These are phyloP conservation scores for Brassica hybrid DNA, from an alignment of 441 rosid species.

Conservation along the genomic window DNA sequence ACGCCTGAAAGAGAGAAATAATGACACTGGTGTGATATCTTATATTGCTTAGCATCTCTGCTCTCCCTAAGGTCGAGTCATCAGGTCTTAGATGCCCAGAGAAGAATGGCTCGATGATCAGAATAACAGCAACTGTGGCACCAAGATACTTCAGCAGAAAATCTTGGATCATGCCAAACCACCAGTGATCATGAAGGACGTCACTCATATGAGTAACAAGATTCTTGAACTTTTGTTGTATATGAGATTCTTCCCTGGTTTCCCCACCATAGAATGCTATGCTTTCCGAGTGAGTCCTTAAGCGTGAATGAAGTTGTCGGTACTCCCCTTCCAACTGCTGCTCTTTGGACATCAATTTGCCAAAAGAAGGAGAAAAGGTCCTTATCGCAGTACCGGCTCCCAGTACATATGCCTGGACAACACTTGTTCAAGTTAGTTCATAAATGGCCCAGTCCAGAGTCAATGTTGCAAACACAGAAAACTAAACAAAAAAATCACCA, in stretches of 20 bases:
- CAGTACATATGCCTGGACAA: conserved; percentile 83
- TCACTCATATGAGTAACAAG: conserved; percentile 75
- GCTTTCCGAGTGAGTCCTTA: conserved; percentile 99
- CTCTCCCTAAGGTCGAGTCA: too few species aligned
- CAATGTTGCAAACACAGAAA: conserved; percentile 16
- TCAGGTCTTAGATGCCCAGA: too few species aligned
- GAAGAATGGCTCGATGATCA: conserved; percentile 35
- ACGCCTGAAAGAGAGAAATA: too few species aligned
- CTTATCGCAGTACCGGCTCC: conserved; percentile 92
- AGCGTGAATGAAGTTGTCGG: conserved; percentile 93
- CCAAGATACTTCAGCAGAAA: conserved; percentile 98
- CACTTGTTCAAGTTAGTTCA: conserved; percentile 38
- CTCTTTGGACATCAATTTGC: conserved; percentile 91
- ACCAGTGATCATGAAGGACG: conserved; percentile 97
- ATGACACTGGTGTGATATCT: too few species aligned
- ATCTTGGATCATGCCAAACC: conserved; percentile 99
- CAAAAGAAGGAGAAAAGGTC: conserved; percentile 97
- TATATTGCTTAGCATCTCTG: too few species aligned
- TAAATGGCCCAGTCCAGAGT: conserved; percentile 9
- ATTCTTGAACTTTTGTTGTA: conserved; percentile 82
- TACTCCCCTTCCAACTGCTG: conserved; percentile 99
- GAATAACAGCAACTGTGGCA: conserved; percentile 88
- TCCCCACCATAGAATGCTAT: conserved; percentile 99
- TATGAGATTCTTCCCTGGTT: conserved; percentile 89
- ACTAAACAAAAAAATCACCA: conserved; percentile 63